Conservation (phyloP, 1,139 yeast genomes). For the Sugiyamaella neomexicana region DNA sequence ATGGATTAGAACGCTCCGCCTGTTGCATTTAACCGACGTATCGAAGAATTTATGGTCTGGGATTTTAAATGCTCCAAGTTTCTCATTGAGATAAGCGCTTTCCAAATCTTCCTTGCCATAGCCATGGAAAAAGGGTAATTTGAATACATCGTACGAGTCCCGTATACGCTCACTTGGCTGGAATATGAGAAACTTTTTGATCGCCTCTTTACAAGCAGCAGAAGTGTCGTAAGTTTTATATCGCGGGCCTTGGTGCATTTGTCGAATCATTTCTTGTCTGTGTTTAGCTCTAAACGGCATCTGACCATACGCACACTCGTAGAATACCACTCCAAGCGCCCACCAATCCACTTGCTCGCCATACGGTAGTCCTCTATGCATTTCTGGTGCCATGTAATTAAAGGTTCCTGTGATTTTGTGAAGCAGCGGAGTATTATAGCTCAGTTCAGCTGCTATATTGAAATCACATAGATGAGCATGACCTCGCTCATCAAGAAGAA, state of each 20-base stretch:
- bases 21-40: background rate
- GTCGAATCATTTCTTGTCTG: conserved; percentile 24
- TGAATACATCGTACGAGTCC: conserved; percentile 25
- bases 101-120: conserved; percentile 20
- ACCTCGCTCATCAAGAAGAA: conserved; percentile 83
- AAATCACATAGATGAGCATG: conserved; percentile 81
- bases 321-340: conserved; percentile 84
- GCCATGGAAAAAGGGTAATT: conserved; percentile 27
- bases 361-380: conserved; percentile 61
- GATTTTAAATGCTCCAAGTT: conserved; percentile 10
- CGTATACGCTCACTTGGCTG: conserved; percentile 28
- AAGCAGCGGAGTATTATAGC: conserved; percentile 86
- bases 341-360: conserved; percentile 81
- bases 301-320: conserved; percentile 75
- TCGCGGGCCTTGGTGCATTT: conserved; percentile 21
- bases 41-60: conserved; percentile 8
- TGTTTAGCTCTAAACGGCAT: conserved; percentile 76
- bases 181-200: conserved; percentile 28
- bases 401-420: conserved; percentile 95
- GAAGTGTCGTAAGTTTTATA: conserved; percentile 31
- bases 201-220: conserved; percentile 30
- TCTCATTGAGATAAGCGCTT: conserved; percentile 12
- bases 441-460: conserved; percentile 93
- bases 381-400: conserved; percentile 97
- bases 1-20: background rate